phyloP scores from a whole-genome alignment of 495 filamentous ascomycete species.

The Letharia lupina region DNA sequence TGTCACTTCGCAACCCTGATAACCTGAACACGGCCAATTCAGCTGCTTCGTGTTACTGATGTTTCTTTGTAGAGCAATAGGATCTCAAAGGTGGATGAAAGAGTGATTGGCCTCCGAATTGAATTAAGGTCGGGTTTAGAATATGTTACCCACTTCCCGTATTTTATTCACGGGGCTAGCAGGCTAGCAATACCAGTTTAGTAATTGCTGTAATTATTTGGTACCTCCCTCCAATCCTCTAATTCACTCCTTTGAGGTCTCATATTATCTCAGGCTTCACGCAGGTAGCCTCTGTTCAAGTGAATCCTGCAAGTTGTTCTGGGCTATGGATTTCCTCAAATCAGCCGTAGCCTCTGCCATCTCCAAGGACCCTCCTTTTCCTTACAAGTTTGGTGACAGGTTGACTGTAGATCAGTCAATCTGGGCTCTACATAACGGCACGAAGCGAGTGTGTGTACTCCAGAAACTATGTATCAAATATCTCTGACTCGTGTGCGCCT shows the following conservation, averaged over 20 bases:
- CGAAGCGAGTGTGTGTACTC: slow-evolving; percentile 59
- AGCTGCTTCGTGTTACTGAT: background rate
- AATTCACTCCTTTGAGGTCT: background rate
- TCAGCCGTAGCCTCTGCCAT: slow-evolving; percentile 95
- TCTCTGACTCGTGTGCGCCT: slow-evolving; percentile 3
- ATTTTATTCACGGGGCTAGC: background rate
- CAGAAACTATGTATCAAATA: slow-evolving; percentile 11
- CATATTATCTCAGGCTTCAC: background rate
- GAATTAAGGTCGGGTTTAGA: too few species aligned
- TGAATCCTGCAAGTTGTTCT: background rate
- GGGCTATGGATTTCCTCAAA: slow-evolving; percentile 89
- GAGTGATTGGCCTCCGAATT: background rate
- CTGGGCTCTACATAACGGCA: slow-evolving; percentile 88
- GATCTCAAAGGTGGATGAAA: background rate
- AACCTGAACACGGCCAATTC: background rate
- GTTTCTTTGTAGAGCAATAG: background rate
- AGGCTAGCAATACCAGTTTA: background rate
- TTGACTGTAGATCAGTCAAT: slow-evolving; percentile 83
- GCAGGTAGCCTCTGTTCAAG: background rate
- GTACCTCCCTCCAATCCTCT: background rate
- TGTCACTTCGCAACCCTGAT: background rate
- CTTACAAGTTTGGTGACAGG: slow-evolving; percentile 83
- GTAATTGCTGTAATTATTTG: background rate
- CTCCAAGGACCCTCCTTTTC: slow-evolving; percentile 85
- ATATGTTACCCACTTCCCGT: background rate